A percentile compares a stretch with the other conserved stretches of the same genome.
Conservation (phyloP, 1,284 basidiomycete genomes). For the Pseudozyma thailandica region DNA sequence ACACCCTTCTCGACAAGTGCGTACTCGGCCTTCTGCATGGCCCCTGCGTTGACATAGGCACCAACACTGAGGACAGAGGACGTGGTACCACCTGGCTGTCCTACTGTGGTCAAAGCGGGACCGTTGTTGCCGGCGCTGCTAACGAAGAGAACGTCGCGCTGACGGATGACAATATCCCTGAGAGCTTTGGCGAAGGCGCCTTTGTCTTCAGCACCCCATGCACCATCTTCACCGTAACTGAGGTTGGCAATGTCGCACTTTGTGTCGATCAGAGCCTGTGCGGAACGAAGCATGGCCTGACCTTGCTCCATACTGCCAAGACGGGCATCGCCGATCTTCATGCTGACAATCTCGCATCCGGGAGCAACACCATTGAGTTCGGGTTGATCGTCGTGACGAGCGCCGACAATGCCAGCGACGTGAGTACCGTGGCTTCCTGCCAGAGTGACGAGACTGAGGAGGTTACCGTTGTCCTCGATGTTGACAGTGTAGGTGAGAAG, state of each 20-base stretch:
- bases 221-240: slow-evolving; percentile 67
- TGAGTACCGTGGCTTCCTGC: slow-evolving; percentile 68
- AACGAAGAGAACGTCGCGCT: slow-evolving; percentile 64
- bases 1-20: slow-evolving; percentile 66
- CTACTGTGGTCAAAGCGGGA: slow-evolving; percentile 68
- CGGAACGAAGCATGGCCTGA: slow-evolving; percentile 68
- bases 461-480: slow-evolving; percentile 56
- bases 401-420: slow-evolving; percentile 68
- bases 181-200: slow-evolving; percentile 65
- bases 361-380: slow-evolving; percentile 67
- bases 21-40: slow-evolving; percentile 68
- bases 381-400: slow-evolving; percentile 56
- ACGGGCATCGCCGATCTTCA: slow-evolving; percentile 63
- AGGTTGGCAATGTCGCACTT: slow-evolving; percentile 68
- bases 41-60: slow-evolving; percentile 66
- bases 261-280: slow-evolving; percentile 67
- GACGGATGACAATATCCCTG: slow-evolving; percentile 61
- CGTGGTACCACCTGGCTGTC: slow-evolving; percentile 67
- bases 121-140: slow-evolving; percentile 66
- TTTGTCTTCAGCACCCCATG: slow-evolving; percentile 64
- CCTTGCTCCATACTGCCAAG: slow-evolving; percentile 67
- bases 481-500: slow-evolving; percentile 68
- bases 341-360: slow-evolving; percentile 66
- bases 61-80: slow-evolving; percentile 66
- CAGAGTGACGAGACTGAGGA: slow-evolving; percentile 63